Evolutionary conservation across 345 rosid species (phyloP).

Genomic region (Corchorus capsularis): DNA sequence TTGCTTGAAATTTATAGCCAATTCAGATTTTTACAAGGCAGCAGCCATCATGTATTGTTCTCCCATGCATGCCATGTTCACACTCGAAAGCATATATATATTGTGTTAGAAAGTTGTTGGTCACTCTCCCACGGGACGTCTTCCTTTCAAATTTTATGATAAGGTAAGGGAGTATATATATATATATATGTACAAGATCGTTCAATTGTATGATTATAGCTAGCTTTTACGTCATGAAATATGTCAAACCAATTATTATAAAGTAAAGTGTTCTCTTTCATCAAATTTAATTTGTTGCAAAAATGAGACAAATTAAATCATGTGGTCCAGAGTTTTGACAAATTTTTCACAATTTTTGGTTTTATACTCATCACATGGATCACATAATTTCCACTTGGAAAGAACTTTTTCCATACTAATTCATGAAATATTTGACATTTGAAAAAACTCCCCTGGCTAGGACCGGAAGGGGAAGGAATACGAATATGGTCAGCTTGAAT

Average conservation of each 20-base stretch:
- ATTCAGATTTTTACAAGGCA: no score
- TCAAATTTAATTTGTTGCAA: not conserved
- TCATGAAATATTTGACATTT: not conserved
- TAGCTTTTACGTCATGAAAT: not conserved
- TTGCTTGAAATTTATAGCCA: not conserved
- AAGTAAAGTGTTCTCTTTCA: not conserved
- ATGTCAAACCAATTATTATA: no score
- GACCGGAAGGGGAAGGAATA: not conserved
- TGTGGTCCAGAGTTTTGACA: not conserved
- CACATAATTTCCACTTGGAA: not conserved
- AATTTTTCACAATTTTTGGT: not conserved
- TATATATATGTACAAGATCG: no score
- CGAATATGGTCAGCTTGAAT: not conserved
- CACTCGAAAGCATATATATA: no score
- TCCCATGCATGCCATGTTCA: no score
- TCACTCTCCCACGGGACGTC: no score
- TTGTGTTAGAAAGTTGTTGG: no score
- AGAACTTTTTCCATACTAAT: not conserved
- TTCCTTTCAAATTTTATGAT: no score
- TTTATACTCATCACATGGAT: not conserved
- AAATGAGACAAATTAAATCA: not conserved
- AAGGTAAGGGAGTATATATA: no score
- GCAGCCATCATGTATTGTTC: no score
- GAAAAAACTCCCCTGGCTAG: not conserved
- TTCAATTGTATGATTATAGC: not conserved